Conservation (phyloP, 2,329 filamentous ascomycete genomes). For the Polychaeton citri region DNA sequence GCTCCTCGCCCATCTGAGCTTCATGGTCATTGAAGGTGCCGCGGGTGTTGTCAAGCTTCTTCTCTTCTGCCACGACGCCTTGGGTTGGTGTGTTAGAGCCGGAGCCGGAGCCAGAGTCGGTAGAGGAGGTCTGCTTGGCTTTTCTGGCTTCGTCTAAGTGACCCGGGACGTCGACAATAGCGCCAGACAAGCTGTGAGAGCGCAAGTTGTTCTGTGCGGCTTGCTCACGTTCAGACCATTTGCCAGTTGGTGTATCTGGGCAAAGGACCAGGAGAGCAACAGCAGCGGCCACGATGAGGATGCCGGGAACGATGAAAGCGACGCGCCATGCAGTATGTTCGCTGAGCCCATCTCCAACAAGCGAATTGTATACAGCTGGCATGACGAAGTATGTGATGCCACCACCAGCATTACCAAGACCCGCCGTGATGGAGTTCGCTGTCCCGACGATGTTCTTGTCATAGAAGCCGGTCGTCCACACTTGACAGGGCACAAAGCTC, state of each 20-base stretch:
- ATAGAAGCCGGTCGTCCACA: constrained; percentile 87
- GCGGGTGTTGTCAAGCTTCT: constrained; percentile 23
- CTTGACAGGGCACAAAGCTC: constrained; percentile 74
- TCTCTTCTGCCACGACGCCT: constrained; percentile 23
- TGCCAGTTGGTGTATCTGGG: constrained; percentile 69
- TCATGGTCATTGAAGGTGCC: constrained; percentile 25
- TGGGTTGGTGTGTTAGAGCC: constrained; percentile 5
- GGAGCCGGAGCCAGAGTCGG: constrained; percentile 21
- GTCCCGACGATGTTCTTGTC: constrained; percentile 86
- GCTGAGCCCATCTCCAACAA: constrained; percentile 47
- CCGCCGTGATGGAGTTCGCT: constrained; percentile 72
- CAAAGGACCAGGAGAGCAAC: constrained; percentile 59
- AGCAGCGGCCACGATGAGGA: constrained; percentile 55
- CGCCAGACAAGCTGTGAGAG: constrained; percentile 27
- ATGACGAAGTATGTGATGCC: constrained; percentile 90
- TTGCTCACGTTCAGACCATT: constrained; percentile 60
- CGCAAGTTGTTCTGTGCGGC: constrained; percentile 42
- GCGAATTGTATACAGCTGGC: constrained; percentile 75
- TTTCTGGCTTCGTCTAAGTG: constrained; percentile 31
- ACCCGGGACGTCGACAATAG: constrained; percentile 39
- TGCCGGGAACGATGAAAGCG: constrained; percentile 70
- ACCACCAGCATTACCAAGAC: constrained; percentile 76
- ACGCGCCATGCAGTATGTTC: constrained; percentile 68
- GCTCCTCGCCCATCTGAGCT: constrained; percentile 33
- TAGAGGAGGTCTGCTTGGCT: constrained; percentile 6